phyloP scores from a whole-genome alignment of 2,329 filamentous ascomycete genomes.

The Talaromyces albobiverticillius region DNA sequence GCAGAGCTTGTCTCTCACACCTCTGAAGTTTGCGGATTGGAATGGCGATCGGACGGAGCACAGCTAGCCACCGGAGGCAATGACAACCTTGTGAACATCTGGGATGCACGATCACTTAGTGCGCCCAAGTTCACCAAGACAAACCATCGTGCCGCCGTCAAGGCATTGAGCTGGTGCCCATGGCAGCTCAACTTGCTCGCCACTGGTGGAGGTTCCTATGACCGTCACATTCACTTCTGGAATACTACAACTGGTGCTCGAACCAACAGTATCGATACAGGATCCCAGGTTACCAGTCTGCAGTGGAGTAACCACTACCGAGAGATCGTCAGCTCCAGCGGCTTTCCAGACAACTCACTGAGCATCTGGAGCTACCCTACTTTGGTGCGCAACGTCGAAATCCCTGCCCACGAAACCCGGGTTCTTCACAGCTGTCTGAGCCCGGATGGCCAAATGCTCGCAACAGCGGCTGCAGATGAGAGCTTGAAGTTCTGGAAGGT shows the following conservation, averaged over 20 bases:
- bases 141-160: slow-evolving; percentile 98
- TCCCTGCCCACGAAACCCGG: slow-evolving; percentile 93
- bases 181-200: slow-evolving; percentile 98
- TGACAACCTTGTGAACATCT: slow-evolving; percentile 98
- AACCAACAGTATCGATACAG: slow-evolving; percentile 98
- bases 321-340: slow-evolving; percentile 95
- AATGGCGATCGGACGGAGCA: slow-evolving; percentile 94
- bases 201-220: slow-evolving; percentile 92
- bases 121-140: slow-evolving; percentile 99
- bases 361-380: slow-evolving; percentile 99
- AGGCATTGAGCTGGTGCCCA: slow-evolving; percentile 97
- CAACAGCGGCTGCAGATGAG: slow-evolving; percentile 93
- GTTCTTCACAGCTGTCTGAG: slow-evolving; percentile 96
- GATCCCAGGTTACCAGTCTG: slow-evolving; percentile 93
- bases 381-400: slow-evolving; percentile 94
- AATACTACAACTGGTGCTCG: slow-evolving; percentile 96
- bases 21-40: slow-evolving; percentile 94
- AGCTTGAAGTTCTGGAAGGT: slow-evolving; percentile 99
- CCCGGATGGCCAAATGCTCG: slow-evolving; percentile 96
- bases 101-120: slow-evolving; percentile 89
- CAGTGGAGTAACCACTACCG: slow-evolving; percentile 97
- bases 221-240: slow-evolving; percentile 99
- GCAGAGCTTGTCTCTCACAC: slow-evolving; percentile 96
- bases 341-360: slow-evolving; percentile 98
- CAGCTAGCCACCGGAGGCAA: slow-evolving; percentile 97